A percentile compares a stretch with the other conserved stretches of the same genome.
phyloP scores from a whole-genome alignment of 169 alveolate species.

The Neospora caninum region DNA sequence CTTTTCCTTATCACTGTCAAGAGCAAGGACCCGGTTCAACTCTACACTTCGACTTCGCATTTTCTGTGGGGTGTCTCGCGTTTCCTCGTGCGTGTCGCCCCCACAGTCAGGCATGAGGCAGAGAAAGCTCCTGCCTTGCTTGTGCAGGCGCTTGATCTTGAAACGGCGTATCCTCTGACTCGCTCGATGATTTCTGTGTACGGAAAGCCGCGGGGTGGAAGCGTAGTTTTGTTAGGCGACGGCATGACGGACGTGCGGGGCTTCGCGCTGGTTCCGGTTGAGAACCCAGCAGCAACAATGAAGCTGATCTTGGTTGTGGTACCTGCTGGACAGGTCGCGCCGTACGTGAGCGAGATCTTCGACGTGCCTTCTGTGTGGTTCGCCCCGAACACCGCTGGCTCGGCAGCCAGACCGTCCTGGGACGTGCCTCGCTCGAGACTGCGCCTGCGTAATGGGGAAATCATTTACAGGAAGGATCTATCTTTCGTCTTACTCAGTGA shows the following conservation, averaged over 20 bases:
- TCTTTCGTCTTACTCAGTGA: conserved; percentile 8
- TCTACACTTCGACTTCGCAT: not conserved
- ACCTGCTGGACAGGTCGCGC: not conserved
- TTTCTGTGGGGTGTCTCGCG: conserved; percentile 18
- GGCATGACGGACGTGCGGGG: conserved; percentile 17
- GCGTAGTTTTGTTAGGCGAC: not conserved
- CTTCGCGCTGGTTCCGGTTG: not conserved
- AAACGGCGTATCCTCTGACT: conserved; percentile 6
- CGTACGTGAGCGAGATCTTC: not conserved
- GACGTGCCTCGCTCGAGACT: not conserved
- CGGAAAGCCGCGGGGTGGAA: not conserved
- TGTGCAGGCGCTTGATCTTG: conserved; percentile 5
- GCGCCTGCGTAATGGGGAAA: not conserved
- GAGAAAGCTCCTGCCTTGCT: not conserved
- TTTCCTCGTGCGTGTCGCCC: not conserved
- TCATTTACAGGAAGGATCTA: not conserved
- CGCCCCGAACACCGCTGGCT: not conserved
- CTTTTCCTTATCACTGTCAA: not conserved
- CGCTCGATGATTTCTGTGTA: not conserved
- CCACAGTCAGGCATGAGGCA: not conserved
- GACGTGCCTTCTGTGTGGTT: not conserved
- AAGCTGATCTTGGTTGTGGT: not conserved
- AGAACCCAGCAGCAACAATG: not conserved
- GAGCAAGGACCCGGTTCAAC: not conserved
- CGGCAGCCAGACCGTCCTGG: not conserved